A percentile compares a stretch with the other conserved stretches of the same genome.
Evolutionary conservation across 169 alveolate species (phyloP).

Genomic region (Plasmodium fragile): DNA sequence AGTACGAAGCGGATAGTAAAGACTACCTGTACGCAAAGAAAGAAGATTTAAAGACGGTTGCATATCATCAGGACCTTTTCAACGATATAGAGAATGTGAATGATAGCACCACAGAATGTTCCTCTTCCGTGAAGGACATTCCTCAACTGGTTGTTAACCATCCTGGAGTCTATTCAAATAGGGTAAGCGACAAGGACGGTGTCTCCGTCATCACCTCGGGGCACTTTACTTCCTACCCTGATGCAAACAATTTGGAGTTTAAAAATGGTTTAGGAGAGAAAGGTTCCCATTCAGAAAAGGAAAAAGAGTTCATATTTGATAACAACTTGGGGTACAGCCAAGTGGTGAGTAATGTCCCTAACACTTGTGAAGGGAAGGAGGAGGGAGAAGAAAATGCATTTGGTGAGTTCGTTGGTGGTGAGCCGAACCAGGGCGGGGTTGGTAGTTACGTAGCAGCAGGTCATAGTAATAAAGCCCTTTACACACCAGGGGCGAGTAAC

Average conservation of each 20-base stretch:
- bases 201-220: not conserved
- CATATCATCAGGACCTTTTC: slow-evolving; percentile 11
- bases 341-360: not conserved
- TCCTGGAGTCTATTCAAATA: not conserved
- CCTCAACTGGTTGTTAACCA: not conserved
- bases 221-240: not conserved
- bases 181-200: not conserved
- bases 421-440: not conserved
- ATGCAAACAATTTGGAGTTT: not conserved
- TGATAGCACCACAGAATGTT: slow-evolving; percentile 52
- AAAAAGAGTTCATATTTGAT: not conserved
- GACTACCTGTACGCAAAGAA: not conserved
- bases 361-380: not conserved
- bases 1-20: not conserved
- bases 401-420: not conserved
- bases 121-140: slow-evolving; percentile 18
- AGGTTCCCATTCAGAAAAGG: not conserved
- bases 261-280: not conserved
- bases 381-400: not conserved
- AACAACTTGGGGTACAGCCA: not conserved
- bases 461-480: not conserved
- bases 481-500: not conserved
- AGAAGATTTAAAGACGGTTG: slow-evolving; percentile 10
- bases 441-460: not conserved
- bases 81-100: slow-evolving; percentile 51